Base-by-base conservation (phyloP, 1,284 basidiomycete genomes). In the Trichosporon inkin region DNA sequence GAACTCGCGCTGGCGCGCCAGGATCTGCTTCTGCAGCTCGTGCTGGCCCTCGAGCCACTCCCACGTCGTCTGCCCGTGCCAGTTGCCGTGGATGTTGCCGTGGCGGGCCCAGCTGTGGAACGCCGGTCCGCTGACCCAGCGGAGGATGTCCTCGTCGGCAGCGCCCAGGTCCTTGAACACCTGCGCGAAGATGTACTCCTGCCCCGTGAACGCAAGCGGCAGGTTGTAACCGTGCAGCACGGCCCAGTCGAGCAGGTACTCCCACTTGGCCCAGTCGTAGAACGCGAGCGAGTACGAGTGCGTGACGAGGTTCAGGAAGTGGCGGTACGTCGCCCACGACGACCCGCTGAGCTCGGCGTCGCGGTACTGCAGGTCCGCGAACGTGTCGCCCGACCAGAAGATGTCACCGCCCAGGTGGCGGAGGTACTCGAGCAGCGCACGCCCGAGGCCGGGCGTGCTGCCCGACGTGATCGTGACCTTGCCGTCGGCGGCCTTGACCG, bases 31-130 rank as follows among this genome's bases (percentile, higher is more conserved):
- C 63, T 80, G 78, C 13, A 81, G 72, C 1, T 65, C 57, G 49
- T 74, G 79, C 63, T 82, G 81, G 52, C 80, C 76, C 24, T 75
- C 52, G 47, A 81, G 64, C 80, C 81, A 81, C 53, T 75, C 68
- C 55, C 67, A 70, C 0, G 79, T 78, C 10, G 80, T 68, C 13
- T 62, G 62, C 0, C 76, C 76, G 17, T 73, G 76, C 79, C 80
- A 81, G 60, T 75, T 76, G 10, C 76, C 75, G 62, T 80, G 80
- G 41, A 80, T 78, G 62, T 81, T 81, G 1, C 80, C 79, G 53
- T 80, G 80, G 17, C 80, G 74, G 58, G 80, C 79, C 80, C 80
- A 81, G 0, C 79, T 73, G 56, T 77, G 77, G 68, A 82, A 81
- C 0, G 81, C 73, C n/a, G 81, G 79, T 0, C 79, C 79, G 0